phyloP scores from a whole-genome alignment of 1,284 basidiomycete species.

The Sanghuangporus baumii region DNA sequence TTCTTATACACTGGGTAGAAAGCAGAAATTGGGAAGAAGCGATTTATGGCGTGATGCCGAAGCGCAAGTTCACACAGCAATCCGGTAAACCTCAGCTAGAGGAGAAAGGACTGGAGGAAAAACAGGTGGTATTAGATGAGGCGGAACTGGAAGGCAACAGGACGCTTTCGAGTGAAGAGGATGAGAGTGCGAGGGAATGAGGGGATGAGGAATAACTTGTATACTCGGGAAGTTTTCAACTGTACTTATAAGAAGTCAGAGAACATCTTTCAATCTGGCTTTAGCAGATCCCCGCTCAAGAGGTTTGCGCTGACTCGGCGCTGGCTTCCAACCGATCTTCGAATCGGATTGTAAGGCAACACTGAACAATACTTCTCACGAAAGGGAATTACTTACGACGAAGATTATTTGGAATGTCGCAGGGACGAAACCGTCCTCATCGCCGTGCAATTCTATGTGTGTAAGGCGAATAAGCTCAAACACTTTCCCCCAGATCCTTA shows the following conservation, averaged over 20 bases:
- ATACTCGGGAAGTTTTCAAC: not conserved
- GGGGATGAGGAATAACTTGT: not conserved
- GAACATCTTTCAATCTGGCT: constrained; percentile 76
- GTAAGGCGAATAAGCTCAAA: not conserved
- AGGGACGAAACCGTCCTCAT: constrained; percentile 78
- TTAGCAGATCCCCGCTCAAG: constrained; percentile 81
- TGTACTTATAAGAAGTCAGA: constrained; percentile 27
- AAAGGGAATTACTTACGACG: constrained; percentile 52
- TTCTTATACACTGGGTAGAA: constrained; percentile 86
- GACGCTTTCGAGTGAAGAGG: not conserved
- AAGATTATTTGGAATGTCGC: constrained; percentile 97
- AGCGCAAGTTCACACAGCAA: constrained; percentile 70
- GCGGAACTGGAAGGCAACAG: not conserved
- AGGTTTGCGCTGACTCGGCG: constrained; percentile 78
- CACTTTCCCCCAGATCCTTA: not conserved
- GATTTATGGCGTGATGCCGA: constrained; percentile 82
- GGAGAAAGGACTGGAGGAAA: constrained; percentile 23
- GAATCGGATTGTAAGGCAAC: constrained; percentile 11
- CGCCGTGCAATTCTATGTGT: constrained; percentile 73
- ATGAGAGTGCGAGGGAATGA: not conserved
- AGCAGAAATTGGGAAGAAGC: constrained; percentile 79
- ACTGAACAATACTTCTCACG: not conserved
- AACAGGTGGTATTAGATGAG: constrained; percentile 5
- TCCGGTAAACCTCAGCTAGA: constrained; percentile 23
- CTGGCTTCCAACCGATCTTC: constrained; percentile 98